Percentiles rank a stretch among this genome's conserved stretches.
These are phyloP conservation scores for Papiliotrema fonsecae DNA, from an alignment of 1,284 basidiomycete genomes.

Conservation along the genomic window DNA sequence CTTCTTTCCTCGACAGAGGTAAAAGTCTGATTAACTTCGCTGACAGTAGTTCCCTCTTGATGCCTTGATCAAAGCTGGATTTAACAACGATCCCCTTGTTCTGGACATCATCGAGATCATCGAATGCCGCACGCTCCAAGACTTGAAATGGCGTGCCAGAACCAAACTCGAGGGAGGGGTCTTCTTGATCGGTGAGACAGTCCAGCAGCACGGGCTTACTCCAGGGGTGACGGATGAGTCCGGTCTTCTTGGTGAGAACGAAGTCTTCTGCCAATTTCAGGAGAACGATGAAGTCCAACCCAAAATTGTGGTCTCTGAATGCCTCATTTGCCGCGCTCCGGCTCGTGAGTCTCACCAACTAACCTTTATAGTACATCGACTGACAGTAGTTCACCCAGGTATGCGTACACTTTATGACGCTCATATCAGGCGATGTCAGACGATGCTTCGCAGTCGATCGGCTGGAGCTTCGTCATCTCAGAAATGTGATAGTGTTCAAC, in stretches of 20 bases:
- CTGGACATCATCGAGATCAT: constrained; percentile 40
- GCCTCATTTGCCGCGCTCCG: constrained; percentile 45
- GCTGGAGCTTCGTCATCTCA: constrained; percentile 38
- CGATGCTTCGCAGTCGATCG: constrained; percentile 37
- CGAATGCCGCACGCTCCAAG: constrained; percentile 39
- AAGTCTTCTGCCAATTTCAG: constrained; percentile 47
- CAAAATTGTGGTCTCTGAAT: constrained; percentile 30
- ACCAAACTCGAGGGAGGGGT: constrained; percentile 37
- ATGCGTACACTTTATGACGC: not conserved
- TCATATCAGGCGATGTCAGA: constrained; percentile 39
- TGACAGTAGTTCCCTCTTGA: constrained; percentile 37
- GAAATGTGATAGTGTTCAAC: constrained; percentile 48
- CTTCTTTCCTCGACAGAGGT: constrained; percentile 18
- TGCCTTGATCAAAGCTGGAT: constrained; percentile 35
- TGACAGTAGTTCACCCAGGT: constrained; percentile 14
- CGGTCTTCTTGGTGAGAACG: constrained; percentile 34
- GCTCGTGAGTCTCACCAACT: constrained; percentile 23
- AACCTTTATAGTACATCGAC: not conserved
- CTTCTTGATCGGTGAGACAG: constrained; percentile 39
- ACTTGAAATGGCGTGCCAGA: constrained; percentile 47
- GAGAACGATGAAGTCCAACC: constrained; percentile 24
- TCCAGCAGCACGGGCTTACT: not conserved
- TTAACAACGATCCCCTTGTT: constrained; percentile 38
- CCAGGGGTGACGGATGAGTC: constrained; percentile 44
- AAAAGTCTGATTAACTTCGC: not conserved